These are phyloP conservation scores for Plasmodium cynomolgi DNA, from an alignment of 169 alveolate genomes.

Conservation along the genomic window DNA sequence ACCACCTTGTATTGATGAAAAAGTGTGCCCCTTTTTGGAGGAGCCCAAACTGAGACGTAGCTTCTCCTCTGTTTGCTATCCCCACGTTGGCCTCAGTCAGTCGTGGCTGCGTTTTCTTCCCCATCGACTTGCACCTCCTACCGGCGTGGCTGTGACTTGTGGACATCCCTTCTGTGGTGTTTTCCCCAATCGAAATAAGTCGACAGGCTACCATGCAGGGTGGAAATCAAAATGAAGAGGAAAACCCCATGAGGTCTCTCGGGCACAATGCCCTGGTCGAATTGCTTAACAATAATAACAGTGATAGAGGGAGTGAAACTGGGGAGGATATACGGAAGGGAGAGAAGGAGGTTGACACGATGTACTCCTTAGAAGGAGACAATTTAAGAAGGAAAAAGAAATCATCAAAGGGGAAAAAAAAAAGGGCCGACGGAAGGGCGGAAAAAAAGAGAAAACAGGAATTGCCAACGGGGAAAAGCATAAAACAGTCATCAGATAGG, in stretches of 20 bases:
- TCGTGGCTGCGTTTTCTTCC: too few species aligned
- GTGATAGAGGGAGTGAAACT: background rate
- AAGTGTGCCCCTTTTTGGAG: background rate
- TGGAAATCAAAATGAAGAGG: background rate
- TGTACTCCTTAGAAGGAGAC: background rate
- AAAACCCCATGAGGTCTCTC: background rate
- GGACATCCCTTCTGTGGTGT: background rate
- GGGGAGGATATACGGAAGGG: background rate
- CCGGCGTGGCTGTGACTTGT: background rate
- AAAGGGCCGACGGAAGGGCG: background rate
- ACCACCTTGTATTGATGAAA: background rate
- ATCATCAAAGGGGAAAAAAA: background rate
- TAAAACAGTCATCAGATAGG: background rate
- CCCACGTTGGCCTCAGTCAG: background rate
- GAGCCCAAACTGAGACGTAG: background rate
- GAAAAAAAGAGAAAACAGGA: too few species aligned
- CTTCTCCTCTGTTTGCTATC: background rate
- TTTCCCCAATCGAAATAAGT: background rate
- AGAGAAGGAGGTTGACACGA: background rate
- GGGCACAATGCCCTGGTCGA: slow-evolving; percentile 39
- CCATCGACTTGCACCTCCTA: too few species aligned
- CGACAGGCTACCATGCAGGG: background rate
- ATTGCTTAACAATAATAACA: slow-evolving; percentile 15
- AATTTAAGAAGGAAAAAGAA: background rate
- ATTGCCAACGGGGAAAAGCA: background rate